phyloP scores from a whole-genome alignment of 2,329 filamentous ascomycete genomes.

The Helotiales sp. region DNA sequence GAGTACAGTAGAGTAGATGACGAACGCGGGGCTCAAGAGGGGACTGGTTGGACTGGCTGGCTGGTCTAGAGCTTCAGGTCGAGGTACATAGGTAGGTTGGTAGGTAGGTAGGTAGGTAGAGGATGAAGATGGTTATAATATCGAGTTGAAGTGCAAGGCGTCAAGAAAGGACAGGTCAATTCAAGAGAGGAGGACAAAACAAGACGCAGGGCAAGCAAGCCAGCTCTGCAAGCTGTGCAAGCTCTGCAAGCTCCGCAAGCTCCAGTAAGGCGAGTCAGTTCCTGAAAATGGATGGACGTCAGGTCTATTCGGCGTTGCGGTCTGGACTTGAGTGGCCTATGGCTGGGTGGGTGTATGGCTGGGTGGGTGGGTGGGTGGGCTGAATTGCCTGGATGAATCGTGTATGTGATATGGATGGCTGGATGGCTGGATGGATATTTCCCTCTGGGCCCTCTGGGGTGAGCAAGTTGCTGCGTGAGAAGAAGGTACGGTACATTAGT shows the following conservation, averaged over 20 bases:
- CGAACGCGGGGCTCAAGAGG: constrained; percentile 1
- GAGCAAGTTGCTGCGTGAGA: no score
- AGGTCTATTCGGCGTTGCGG: not conserved
- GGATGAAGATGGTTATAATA: no score
- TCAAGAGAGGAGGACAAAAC: not conserved
- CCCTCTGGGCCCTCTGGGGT: no score
- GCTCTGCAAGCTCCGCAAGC: not conserved
- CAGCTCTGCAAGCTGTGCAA: no score
- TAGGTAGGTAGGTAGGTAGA: no score
- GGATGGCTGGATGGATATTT: no score
- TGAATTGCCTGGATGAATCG: not conserved
- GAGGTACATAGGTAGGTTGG: no score
- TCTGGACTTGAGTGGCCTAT: not conserved
- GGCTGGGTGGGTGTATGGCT: no score
- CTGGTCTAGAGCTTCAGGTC: not conserved
- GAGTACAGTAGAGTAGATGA: not conserved
- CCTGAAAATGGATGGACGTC: not conserved
- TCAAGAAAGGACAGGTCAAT: not conserved
- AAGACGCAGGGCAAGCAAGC: not conserved
- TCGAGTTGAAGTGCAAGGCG: not conserved
- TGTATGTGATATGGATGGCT: not conserved
- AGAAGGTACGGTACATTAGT: not conserved
- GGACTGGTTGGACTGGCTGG: constrained; percentile 1
- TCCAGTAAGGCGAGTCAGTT: not conserved
- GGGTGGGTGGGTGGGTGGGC: not conserved